Conservation (phyloP, 108 stramenopile species). For the Epithemia pelagica region DNA sequence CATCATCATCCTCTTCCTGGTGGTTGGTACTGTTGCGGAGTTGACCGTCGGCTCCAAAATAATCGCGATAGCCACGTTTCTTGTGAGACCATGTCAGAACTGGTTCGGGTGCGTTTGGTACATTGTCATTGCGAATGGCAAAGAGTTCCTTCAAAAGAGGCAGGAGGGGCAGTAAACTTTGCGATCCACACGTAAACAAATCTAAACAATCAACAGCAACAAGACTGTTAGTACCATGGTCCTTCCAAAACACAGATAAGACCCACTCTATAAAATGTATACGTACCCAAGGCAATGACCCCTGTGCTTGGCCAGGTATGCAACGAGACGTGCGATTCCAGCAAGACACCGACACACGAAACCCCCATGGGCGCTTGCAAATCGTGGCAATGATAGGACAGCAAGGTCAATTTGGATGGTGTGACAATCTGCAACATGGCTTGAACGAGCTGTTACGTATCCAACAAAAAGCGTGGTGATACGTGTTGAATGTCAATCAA, state of each 20-base stretch:
- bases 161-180: slow-evolving; percentile 53
- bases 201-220: too few species aligned
- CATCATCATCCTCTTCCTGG: slow-evolving; percentile 25
- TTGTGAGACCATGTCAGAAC: slow-evolving; percentile 68
- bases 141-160: slow-evolving; percentile 56
- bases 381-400: slow-evolving; percentile 74
- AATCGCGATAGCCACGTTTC: slow-evolving; percentile 60
- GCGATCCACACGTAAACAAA: slow-evolving; percentile 73
- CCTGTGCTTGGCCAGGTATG: slow-evolving; percentile 75
- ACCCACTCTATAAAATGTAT: too few species aligned
- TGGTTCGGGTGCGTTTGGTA: slow-evolving; percentile 15
- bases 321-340: slow-evolving; percentile 74
- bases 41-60: slow-evolving; percentile 26
- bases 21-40: slow-evolving; percentile 13
- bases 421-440: slow-evolving; percentile 59
- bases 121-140: slow-evolving; percentile 26
- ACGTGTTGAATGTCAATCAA: slow-evolving; percentile 74
- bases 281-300: slow-evolving; percentile 66
- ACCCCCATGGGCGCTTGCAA: slow-evolving; percentile 55
- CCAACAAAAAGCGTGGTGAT: slow-evolving; percentile 52
- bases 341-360: slow-evolving; percentile 62
- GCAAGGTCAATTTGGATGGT: slow-evolving; percentile 44
- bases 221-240: too few species aligned
- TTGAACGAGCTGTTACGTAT: slow-evolving; percentile 41
- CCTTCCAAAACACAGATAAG: slow-evolving; percentile 77